These are phyloP conservation scores for Gossypium sturtianum DNA, from an alignment of 345 rosid species.

Conservation along the genomic window DNA sequence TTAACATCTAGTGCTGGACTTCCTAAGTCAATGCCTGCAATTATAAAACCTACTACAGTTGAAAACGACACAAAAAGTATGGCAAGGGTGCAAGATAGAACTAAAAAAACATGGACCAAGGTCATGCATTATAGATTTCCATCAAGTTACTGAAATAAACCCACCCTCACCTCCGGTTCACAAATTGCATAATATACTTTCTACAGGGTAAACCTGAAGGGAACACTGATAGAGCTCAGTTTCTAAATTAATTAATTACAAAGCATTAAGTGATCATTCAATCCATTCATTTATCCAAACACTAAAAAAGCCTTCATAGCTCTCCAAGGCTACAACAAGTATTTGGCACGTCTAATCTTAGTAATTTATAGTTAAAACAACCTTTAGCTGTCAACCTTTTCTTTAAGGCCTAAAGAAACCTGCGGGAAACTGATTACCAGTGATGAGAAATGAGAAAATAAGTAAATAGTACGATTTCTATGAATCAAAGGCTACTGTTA, in stretches of 20 bases:
- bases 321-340: neutral
- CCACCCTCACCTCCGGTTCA: neutral
- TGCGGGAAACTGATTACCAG: neutral
- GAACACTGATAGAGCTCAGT: neutral
- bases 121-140: neutral
- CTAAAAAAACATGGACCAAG: neutral
- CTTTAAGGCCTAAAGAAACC: neutral
- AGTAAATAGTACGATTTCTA: neutral
- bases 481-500: neutral
- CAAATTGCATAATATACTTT: neutral
- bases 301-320: neutral
- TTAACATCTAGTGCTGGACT: constrained; percentile 45
- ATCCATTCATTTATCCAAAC: neutral
- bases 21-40: constrained; percentile 44
- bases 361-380: neutral
- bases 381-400: neutral
- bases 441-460: neutral
- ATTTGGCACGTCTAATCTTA: neutral
- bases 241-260: neutral
- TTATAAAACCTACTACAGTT: constrained; percentile 6
- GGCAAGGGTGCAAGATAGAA: neutral
- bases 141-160: neutral
- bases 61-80: neutral
- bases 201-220: neutral
- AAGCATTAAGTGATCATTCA: neutral